A percentile compares a stretch with the other conserved stretches of the same genome.
Evolutionary conservation across 257 asterid species (phyloP).

Genomic region (Mitragyna speciosa): DNA sequence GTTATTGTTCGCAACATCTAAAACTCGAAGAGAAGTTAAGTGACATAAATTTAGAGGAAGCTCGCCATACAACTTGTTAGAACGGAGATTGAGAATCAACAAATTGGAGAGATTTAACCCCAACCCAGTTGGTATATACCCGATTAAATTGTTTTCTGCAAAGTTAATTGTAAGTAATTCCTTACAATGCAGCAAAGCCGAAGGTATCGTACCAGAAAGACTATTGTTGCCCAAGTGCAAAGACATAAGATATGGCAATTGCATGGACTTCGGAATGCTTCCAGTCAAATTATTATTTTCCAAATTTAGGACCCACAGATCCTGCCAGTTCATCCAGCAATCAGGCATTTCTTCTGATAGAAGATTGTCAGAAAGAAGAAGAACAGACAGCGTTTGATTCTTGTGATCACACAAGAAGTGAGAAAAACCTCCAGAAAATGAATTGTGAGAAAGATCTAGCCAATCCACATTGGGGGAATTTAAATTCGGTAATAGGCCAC

Average conservation of each 20-base stretch:
- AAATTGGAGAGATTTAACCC: neutral
- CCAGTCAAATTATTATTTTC: conserved; percentile 31
- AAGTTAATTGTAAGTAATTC: neutral
- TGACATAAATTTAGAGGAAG: no score
- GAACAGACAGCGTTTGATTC: neutral
- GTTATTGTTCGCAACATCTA: no score
- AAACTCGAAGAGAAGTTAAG: no score
- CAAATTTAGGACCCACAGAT: conserved; percentile 10
- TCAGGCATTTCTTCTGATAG: conserved; percentile 31
- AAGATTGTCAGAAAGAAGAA: conserved; percentile 29
- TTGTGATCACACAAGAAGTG: conserved; percentile 21
- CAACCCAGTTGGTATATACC: neutral
- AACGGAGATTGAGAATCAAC: no score
- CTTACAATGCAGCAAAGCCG: neutral
- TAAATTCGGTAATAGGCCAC: conserved; percentile 31
- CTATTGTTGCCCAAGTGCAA: neutral
- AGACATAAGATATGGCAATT: neutral
- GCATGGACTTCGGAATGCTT: conserved; percentile 31
- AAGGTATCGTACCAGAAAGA: neutral
- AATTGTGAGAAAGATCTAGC: conserved; percentile 37
- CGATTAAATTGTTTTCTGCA: neutral
- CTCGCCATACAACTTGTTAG: no score
- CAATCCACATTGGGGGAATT: neutral
- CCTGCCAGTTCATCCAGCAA: conserved; percentile 28
- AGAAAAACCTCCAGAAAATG: conserved; percentile 17